phyloP scores from a whole-genome alignment of 2,329 filamentous ascomycete genomes.

The Phialemonium atrogriseum region DNA sequence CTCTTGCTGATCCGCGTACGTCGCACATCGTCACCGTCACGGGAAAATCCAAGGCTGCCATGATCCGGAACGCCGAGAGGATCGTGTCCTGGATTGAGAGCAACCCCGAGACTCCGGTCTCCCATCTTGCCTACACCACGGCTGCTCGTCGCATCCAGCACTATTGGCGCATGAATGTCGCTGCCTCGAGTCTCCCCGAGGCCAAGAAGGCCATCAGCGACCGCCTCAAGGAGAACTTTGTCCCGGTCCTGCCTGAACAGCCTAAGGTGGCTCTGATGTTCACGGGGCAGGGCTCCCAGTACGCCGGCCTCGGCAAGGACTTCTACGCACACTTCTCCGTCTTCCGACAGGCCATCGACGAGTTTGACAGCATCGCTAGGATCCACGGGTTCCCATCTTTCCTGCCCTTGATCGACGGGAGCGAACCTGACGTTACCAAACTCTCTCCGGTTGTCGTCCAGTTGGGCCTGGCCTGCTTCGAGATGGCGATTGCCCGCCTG shows the following conservation, averaged over 20 bases:
- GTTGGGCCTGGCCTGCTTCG: slow-evolving; percentile 43
- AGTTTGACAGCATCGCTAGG: slow-evolving; percentile 45
- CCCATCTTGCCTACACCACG: slow-evolving; percentile 57
- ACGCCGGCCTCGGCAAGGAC: slow-evolving; percentile 42
- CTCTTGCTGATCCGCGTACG: slow-evolving; percentile 40
- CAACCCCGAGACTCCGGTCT: slow-evolving; percentile 42
- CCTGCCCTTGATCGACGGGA: slow-evolving; percentile 41
- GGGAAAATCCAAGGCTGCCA: slow-evolving; percentile 45
- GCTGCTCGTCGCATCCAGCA: slow-evolving; percentile 59
- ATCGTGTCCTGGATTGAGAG: slow-evolving; percentile 45
- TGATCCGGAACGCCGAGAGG: slow-evolving; percentile 49
- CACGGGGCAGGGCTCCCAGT: slow-evolving; percentile 48
- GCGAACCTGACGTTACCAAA: slow-evolving; percentile 30
- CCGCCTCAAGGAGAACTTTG: slow-evolving; percentile 33
- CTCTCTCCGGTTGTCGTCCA: slow-evolving; percentile 44
- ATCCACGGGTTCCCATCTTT: slow-evolving; percentile 49
- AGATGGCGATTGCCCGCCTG: slow-evolving; percentile 48
- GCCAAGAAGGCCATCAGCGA: slow-evolving; percentile 32
- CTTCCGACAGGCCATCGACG: slow-evolving; percentile 44
- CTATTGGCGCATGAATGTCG: slow-evolving; percentile 44
- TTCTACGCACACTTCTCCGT: slow-evolving; percentile 36
- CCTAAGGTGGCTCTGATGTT: slow-evolving; percentile 46
- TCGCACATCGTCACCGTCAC: slow-evolving; percentile 52
- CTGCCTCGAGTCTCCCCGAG: slow-evolving; percentile 31
- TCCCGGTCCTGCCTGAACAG: slow-evolving; percentile 31